Base-by-base conservation (phyloP, 768 basidiomycete genomes). In the Ramaria rubella region DNA sequence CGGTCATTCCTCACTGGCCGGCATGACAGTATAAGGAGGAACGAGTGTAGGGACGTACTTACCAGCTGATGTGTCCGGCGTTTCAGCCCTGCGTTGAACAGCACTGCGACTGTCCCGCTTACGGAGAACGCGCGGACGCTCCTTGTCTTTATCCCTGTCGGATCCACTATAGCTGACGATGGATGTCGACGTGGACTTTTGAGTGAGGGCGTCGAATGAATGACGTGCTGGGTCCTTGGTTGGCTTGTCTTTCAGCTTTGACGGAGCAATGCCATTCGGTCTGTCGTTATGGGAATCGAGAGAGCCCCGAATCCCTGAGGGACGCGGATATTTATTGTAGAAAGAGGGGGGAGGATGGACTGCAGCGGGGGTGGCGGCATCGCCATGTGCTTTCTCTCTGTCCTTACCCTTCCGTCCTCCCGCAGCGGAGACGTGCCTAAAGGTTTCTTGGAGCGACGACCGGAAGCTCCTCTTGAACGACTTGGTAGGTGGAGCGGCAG, bases 101-200 rank as follows among this genome's bases (percentile, higher is more conserved):
- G 50, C 14, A 33, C 27, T 33, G 29, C 23, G 49, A n/a, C 36
- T 26, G 50, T 33, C 50, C 46, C 43, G 38, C 27, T 54, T 54
- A 19, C 52, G 52, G 38, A 54, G 52, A 26, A 54, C 52, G 52
- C 52, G 52, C 27, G 52, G 52, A 26, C 52, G 52, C 15, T 43
- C 33, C n/a, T 19, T n/a, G 43, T 45, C 43, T 15, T 11, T 7
- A 17, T 48, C 46, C 8, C 46, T 19, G 21, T 48, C 46, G 29
- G 46, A 48, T 19, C n/a, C 24, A 11, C 46, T 48, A 8, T 48
- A 26, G 23, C 46, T 45, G 44, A 12, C 44, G 44, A 14, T 27
- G 8, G 46, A 48, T 11, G 46, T 48, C 8, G 46, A 48, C 6
- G 46, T 24, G n/a, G 46, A 48, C 9, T 48, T 48, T 24, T 48